phyloP scores from a whole-genome alignment of 2,329 filamentous ascomycete species.

The Exophiala oligosperma region DNA sequence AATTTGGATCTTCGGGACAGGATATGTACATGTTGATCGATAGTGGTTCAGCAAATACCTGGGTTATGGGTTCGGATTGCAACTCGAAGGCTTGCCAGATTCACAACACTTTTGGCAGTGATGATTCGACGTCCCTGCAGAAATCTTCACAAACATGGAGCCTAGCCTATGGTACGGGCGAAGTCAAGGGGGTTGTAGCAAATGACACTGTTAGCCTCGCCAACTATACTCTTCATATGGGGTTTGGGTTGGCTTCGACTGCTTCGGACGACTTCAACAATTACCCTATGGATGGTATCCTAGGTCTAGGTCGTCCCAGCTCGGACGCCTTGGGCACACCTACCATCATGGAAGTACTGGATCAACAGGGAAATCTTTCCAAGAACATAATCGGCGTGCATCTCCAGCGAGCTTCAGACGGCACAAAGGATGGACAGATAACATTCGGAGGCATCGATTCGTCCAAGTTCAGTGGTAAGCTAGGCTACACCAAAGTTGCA shows the following conservation, averaged over 20 bases:
- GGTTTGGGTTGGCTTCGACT: conserved; percentile 70
- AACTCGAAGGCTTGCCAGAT: conserved; percentile 62
- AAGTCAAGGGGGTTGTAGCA: conserved; percentile 65
- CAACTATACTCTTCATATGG: conserved; percentile 61
- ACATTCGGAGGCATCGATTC: conserved; percentile 72
- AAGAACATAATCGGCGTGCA: conserved; percentile 71
- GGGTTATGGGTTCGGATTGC: conserved; percentile 78
- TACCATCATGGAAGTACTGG: conserved; percentile 67
- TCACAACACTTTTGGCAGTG: conserved; percentile 69
- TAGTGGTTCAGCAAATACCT: conserved; percentile 65
- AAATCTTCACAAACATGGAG: conserved; percentile 57
- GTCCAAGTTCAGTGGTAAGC: conserved; percentile 65
- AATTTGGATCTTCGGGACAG: conserved; percentile 51
- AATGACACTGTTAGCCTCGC: conserved; percentile 68
- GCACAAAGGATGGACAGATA: conserved; percentile 70
- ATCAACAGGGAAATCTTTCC: conserved; percentile 56
- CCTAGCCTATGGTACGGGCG: conserved; percentile 76
- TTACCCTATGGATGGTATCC: conserved; percentile 85
- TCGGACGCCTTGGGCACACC: conserved; percentile 53
- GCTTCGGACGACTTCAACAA: conserved; percentile 72
- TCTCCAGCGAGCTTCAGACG: conserved; percentile 66
- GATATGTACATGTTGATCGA: conserved; percentile 57
- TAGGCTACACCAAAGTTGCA: conserved; percentile 64
- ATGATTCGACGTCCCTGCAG: conserved; percentile 65
- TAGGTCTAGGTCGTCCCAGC: conserved; percentile 69